A percentile compares a stretch with the other conserved stretches of the same genome.
phyloP scores from a whole-genome alignment of 2,329 filamentous ascomycete species.

The Ophiostoma fasciatum region DNA sequence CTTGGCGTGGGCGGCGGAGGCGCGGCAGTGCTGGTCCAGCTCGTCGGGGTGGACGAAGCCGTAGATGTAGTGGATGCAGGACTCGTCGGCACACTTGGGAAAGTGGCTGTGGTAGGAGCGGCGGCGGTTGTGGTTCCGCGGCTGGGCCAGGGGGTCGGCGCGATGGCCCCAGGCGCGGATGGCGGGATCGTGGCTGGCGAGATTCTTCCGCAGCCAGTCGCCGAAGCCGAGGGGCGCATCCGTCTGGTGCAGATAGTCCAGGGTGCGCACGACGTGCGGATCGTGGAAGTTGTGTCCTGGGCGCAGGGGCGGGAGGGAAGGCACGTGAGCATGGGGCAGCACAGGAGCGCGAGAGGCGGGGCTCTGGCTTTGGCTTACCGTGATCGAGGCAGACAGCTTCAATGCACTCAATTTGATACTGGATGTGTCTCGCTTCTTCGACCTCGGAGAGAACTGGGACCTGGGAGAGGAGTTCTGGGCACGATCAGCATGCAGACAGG shows the following conservation, averaged over 20 bases:
- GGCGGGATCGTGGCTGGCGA: slow-evolving; percentile 33
- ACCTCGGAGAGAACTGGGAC: slow-evolving; percentile 35
- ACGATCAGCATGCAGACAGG: not conserved
- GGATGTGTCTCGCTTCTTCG: slow-evolving; percentile 40
- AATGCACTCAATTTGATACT: slow-evolving; percentile 45
- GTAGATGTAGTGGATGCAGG: slow-evolving; percentile 43
- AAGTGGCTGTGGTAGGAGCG: not conserved
- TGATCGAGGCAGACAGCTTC: slow-evolving; percentile 35
- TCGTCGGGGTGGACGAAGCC: slow-evolving; percentile 37
- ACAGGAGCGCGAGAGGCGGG: not conserved
- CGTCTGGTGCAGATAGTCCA: slow-evolving; percentile 22
- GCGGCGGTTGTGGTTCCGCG: slow-evolving; percentile 15
- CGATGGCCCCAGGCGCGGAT: slow-evolving; percentile 26
- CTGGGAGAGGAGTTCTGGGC: slow-evolving; percentile 23
- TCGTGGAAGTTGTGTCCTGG: slow-evolving; percentile 30
- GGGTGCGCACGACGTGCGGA: slow-evolving; percentile 22
- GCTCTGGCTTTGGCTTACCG: slow-evolving; percentile 20
- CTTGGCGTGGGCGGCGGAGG: slow-evolving; percentile 26
- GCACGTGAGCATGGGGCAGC: slow-evolving; percentile 1
- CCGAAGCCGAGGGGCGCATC: slow-evolving; percentile 32
- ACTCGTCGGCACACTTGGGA: slow-evolving; percentile 39
- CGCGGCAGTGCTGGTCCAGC: slow-evolving; percentile 33
- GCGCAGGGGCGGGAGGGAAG: not conserved
- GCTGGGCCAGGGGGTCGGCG: slow-evolving; percentile 21
- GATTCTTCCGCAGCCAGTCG: slow-evolving; percentile 37